These are phyloP conservation scores for Mycena albidolilacea DNA, from an alignment of 768 basidiomycete genomes.

Conservation along the genomic window DNA sequence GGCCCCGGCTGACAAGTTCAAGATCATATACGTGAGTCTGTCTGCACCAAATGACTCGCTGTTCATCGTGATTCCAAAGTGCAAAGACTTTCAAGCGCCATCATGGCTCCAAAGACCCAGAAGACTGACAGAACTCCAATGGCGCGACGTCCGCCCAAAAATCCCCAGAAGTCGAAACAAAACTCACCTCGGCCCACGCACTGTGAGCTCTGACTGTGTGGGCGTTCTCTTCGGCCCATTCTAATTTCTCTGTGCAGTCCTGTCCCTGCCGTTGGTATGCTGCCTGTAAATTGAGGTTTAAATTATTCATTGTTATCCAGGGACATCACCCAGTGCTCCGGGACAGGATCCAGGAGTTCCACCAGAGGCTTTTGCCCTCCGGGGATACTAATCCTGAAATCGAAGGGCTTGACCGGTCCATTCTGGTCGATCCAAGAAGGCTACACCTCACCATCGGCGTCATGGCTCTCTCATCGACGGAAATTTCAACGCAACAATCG, in stretches of 20 bases:
- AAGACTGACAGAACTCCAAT: neutral
- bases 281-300: too few relatives aligned
- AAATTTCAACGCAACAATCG: neutral
- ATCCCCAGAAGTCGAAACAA: neutral
- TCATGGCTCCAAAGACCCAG: slow-evolving; percentile 9
- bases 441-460: slow-evolving; percentile 84
- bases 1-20: slow-evolving; percentile 6
- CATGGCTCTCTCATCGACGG: slow-evolving; percentile 65
- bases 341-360: slow-evolving; percentile 54
- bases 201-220: slow-evolving; percentile 40
- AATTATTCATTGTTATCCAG: slow-evolving; percentile 35
- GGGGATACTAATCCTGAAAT: slow-evolving; percentile 53
- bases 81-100: neutral
- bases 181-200: slow-evolving; percentile 48
- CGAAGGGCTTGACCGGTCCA: slow-evolving; percentile 71
- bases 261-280: slow-evolving; percentile 28
- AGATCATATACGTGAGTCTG: slow-evolving; percentile 27
- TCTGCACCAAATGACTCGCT: neutral
- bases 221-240: neutral
- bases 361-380: slow-evolving; percentile 50
- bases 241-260: slow-evolving; percentile 8
- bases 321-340: slow-evolving; percentile 60
- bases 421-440: slow-evolving; percentile 71
- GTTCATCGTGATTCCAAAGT: neutral
- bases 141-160: neutral